Conservation (phyloP, 1,284 basidiomycete genomes). For the Cystobasidium sp. region DNA sequence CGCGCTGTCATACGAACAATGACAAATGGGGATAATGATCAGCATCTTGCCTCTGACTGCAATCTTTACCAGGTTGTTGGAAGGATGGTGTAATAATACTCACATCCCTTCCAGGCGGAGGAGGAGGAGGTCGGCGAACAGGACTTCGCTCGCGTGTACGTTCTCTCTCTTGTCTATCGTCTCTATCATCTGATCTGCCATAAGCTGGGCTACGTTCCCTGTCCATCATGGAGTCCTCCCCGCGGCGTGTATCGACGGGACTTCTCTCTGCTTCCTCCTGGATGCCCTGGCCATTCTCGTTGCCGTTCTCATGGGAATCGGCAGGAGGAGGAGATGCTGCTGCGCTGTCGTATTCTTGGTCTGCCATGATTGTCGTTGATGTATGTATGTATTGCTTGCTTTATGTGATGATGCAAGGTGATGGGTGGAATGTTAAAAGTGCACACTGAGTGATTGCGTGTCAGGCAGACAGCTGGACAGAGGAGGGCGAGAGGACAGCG, state of each 20-base stretch:
- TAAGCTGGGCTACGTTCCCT: slow-evolving; percentile 29
- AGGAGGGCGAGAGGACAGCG: too few species aligned
- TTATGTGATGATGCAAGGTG: not conserved
- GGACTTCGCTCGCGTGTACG: slow-evolving; percentile 2
- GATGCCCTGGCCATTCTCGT: slow-evolving; percentile 18
- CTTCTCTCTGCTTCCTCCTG: slow-evolving; percentile 5
- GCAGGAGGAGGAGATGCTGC: slow-evolving; percentile 9
- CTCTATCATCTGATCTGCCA: slow-evolving; percentile 1
- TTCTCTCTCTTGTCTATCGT: slow-evolving; percentile 18
- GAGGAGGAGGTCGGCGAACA: slow-evolving; percentile 31
- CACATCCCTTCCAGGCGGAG: slow-evolving; percentile 35
- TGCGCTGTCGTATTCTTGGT: slow-evolving; percentile 28
- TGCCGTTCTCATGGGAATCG: not conserved
- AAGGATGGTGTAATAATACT: not conserved
- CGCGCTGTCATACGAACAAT: slow-evolving; percentile 11
- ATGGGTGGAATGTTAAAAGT: not conserved
- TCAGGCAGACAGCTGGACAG: too few species aligned
- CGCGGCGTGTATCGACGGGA: not conserved
- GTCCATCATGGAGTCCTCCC: slow-evolving; percentile 19
- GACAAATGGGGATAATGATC: not conserved
- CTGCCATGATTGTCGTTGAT: slow-evolving; percentile 33
- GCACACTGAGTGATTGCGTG: too few species aligned
- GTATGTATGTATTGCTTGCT: too few species aligned
- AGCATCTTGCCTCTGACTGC: not conserved
- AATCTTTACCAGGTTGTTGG: not conserved